Evolutionary conservation across 169 alveolate species (phyloP).

Genomic region (Toxoplasma gondii): DNA sequence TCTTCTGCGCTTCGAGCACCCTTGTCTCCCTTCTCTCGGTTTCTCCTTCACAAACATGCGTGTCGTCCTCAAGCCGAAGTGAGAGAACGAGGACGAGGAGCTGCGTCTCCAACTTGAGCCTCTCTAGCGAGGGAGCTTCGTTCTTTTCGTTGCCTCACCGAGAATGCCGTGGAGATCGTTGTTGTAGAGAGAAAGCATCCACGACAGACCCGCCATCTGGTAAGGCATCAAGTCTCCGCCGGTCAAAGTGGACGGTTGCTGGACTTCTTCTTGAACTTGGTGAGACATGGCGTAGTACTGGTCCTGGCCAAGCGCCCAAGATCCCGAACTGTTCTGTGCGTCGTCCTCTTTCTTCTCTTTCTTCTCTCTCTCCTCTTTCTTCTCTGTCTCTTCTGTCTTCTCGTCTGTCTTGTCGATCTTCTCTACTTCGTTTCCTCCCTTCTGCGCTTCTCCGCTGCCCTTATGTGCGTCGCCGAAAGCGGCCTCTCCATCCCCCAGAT

Average conservation of each 20-base stretch:
- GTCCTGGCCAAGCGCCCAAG: slow-evolving; percentile 50
- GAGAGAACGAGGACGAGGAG: no score
- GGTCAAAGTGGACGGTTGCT: slow-evolving; percentile 82
- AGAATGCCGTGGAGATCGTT: slow-evolving; percentile 74
- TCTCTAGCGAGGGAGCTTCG: no score
- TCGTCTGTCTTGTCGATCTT: slow-evolving; percentile 37
- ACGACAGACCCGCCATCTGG: slow-evolving; percentile 92
- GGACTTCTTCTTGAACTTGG: slow-evolving; percentile 86
- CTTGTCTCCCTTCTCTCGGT: no score
- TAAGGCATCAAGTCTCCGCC: slow-evolving; percentile 90
- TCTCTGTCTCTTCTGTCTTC: slow-evolving; percentile 39
- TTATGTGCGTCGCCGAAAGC: no score
- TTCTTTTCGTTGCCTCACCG: slow-evolving; percentile 21
- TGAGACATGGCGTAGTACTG: slow-evolving; percentile 90
- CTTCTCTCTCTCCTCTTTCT: slow-evolving; percentile 2
- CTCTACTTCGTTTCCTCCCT: slow-evolving; percentile 27
- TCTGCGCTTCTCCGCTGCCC: no score
- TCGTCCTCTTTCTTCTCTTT: background rate
- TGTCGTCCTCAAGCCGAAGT: no score
- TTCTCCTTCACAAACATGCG: no score
- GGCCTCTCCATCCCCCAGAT: background rate
- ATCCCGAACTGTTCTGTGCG: background rate
- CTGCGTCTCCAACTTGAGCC: no score
- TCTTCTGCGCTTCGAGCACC: no score
- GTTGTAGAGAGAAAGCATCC: slow-evolving; percentile 92